Conservation (phyloP, 1,284 basidiomycete species). For the Fomitopsis pinicola region DNA sequence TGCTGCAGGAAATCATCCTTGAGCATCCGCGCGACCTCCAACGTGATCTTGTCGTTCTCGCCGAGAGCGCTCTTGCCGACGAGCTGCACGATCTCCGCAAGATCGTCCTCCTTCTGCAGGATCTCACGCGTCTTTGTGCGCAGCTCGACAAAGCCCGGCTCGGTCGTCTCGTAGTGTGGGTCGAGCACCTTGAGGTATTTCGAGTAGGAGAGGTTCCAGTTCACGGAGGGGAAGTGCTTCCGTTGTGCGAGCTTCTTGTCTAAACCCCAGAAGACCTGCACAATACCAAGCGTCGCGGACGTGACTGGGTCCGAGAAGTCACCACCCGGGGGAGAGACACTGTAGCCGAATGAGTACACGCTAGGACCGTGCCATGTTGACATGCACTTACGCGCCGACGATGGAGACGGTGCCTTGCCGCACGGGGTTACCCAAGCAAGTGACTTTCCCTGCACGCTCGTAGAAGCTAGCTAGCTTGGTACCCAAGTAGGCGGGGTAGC, state of each 20-base stretch:
- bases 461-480: slow-evolving; percentile 98
- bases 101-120: slow-evolving; percentile 96
- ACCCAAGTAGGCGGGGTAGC: slow-evolving; percentile 96
- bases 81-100: slow-evolving; percentile 98
- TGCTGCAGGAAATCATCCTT: slow-evolving; percentile 99
- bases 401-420: slow-evolving; percentile 95
- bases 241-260: slow-evolving; percentile 97
- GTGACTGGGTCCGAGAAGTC: slow-evolving; percentile 99
- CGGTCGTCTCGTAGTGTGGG: slow-evolving; percentile 86
- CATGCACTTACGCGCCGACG: slow-evolving; percentile 85
- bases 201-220: slow-evolving; percentile 98
- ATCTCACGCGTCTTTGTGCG: slow-evolving; percentile 94
- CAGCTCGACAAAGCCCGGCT: slow-evolving; percentile 91
- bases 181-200: slow-evolving; percentile 97
- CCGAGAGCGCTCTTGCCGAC: slow-evolving; percentile 98
- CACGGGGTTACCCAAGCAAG: slow-evolving; percentile 86
- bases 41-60: slow-evolving; percentile 97
- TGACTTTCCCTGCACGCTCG: slow-evolving; percentile 98
- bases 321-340: slow-evolving; percentile 97
- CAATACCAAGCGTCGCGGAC: slow-evolving; percentile 94
- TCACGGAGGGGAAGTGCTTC: slow-evolving; percentile 98
- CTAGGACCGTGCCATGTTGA: not conserved
- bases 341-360: slow-evolving; percentile 25
- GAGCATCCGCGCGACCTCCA: slow-evolving; percentile 96
- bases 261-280: slow-evolving; percentile 97